Conservation (phyloP, 73 alveolate genomes). For the Stentor roeselii region DNA sequence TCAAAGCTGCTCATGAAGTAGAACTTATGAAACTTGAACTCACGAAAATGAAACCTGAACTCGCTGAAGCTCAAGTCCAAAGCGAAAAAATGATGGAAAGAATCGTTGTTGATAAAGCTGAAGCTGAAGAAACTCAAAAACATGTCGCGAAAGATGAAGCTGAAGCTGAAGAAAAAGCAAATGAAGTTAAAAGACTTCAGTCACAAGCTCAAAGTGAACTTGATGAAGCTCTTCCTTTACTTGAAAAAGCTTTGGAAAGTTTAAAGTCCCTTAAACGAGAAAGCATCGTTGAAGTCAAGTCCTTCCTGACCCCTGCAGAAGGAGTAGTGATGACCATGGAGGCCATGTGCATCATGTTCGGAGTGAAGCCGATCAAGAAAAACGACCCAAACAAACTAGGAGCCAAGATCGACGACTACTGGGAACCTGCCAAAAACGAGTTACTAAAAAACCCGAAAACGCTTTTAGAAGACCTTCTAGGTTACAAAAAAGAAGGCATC, state of each 20-base stretch:
- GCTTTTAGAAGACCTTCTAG: conserved; percentile 60
- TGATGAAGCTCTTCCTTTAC: conserved; percentile 86
- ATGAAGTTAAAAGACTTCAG: conserved; percentile 87
- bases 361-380: conserved; percentile 72
- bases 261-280: conserved; percentile 82
- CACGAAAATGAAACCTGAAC: conserved; percentile 91
- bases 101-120: conserved; percentile 87
- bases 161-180: conserved; percentile 89
- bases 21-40: conserved; percentile 79
- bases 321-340: conserved; percentile 92
- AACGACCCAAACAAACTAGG: conserved; percentile 53
- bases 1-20: conserved; percentile 92
- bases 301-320: conserved; percentile 84
- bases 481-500: conserved; percentile 69
- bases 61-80: conserved; percentile 91
- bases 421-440: conserved; percentile 73
- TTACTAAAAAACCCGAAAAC: conserved; percentile 61
- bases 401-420: conserved; percentile 82
- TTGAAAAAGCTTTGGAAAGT: conserved; percentile 83
- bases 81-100: conserved; percentile 85
- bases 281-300: conserved; percentile 83
- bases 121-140: conserved; percentile 80
- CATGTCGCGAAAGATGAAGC: conserved; percentile 88
- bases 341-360: conserved; percentile 79
- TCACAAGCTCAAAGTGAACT: conserved; percentile 90